Evolutionary conservation across 2,329 filamentous ascomycete species (phyloP).

Genomic region (Berkeleyomyces rouxiae): DNA sequence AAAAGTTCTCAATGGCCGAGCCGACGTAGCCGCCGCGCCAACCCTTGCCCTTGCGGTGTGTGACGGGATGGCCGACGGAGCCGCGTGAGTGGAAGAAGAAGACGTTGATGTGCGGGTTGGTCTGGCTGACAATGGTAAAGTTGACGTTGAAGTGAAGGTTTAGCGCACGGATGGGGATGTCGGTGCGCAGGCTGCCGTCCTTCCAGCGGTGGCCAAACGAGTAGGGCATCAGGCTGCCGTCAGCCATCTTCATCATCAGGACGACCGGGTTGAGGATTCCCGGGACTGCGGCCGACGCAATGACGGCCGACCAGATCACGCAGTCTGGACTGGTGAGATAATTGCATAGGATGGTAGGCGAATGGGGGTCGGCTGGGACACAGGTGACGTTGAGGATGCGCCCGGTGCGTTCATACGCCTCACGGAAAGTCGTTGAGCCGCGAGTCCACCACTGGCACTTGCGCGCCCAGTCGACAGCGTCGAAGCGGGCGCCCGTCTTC

Average conservation of each 20-base stretch:
- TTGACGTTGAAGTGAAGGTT: slow-evolving; percentile 98
- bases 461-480: slow-evolving; percentile 79
- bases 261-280: slow-evolving; percentile 93
- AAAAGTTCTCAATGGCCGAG: slow-evolving; percentile 79
- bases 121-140: slow-evolving; percentile 76
- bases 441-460: slow-evolving; percentile 78
- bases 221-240: slow-evolving; percentile 69
- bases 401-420: slow-evolving; percentile 86
- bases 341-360: slow-evolving; percentile 79
- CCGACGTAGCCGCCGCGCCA: slow-evolving; percentile 95
- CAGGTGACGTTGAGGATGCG: slow-evolving; percentile 92
- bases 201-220: slow-evolving; percentile 99
- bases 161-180: slow-evolving; percentile 84
- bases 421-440: slow-evolving; percentile 83
- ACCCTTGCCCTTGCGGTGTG: slow-evolving; percentile 78
- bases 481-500: slow-evolving; percentile 82
- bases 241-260: slow-evolving; percentile 69
- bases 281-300: slow-evolving; percentile 88
- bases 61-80: slow-evolving; percentile 81
- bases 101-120: slow-evolving; percentile 94
- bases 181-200: slow-evolving; percentile 82
- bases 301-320: slow-evolving; percentile 92
- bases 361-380: slow-evolving; percentile 89
- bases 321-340: slow-evolving; percentile 92
- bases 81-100: slow-evolving; percentile 97